Evolutionary conservation across 2,329 filamentous ascomycete species (phyloP).

Genomic region (Capronia americana): DNA sequence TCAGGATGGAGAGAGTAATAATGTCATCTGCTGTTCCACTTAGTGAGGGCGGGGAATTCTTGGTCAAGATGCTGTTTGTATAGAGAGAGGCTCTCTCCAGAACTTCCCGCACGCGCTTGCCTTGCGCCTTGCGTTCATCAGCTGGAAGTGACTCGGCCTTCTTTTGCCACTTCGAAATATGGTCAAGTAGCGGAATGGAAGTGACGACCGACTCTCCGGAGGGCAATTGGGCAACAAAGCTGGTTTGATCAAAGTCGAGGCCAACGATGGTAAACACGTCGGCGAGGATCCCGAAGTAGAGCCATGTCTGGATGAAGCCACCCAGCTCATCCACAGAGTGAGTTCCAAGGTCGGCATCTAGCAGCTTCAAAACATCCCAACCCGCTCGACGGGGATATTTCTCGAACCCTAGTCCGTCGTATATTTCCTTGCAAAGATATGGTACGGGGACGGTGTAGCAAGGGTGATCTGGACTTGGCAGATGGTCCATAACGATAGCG

Average conservation of each 20-base stretch:
- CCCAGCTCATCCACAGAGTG: too few species aligned
- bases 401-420: background rate
- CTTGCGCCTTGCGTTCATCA: conserved; percentile 4
- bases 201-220: too few species aligned
- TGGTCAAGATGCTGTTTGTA: background rate
- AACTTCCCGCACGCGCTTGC: background rate
- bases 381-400: background rate
- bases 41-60: too few species aligned
- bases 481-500: background rate
- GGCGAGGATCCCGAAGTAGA: too few species aligned
- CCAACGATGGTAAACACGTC: too few species aligned
- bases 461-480: background rate
- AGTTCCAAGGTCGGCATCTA: background rate
- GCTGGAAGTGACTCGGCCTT: background rate
- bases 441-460: background rate
- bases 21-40: too few species aligned
- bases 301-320: too few species aligned
- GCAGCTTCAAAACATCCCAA: background rate
- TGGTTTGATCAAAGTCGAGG: too few species aligned
- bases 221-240: too few species aligned
- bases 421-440: background rate
- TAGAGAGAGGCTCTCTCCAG: conserved; percentile 7
- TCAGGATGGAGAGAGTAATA: too few species aligned
- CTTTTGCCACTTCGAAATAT: too few species aligned
- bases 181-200: too few species aligned